Evolutionary conservation across 257 asterid species (phyloP).

Genomic region (Solanum chmielewskii): DNA sequence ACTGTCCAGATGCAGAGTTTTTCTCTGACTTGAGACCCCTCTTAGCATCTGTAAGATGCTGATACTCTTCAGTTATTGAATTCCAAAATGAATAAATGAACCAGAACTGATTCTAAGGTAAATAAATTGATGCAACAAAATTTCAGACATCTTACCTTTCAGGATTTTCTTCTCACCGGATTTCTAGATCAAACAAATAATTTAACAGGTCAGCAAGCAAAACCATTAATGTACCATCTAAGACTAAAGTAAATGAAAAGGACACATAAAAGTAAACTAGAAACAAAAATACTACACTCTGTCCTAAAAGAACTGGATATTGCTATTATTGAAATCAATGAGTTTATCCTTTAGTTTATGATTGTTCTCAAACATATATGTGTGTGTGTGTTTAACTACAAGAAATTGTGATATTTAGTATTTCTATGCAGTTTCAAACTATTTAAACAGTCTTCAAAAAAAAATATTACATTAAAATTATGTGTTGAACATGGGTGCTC

Average conservation of each 20-base stretch:
- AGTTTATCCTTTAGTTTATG: background rate
- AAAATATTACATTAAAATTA: background rate
- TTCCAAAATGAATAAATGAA: background rate
- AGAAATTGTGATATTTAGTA: background rate
- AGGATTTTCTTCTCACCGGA: background rate
- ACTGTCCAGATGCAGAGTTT: constrained; percentile 26
- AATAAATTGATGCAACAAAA: background rate
- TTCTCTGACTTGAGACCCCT: constrained; percentile 19
- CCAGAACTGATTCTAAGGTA: background rate
- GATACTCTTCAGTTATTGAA: constrained; percentile 26
- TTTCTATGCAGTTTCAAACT: background rate
- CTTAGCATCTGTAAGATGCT: constrained; percentile 23
- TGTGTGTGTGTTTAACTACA: background rate
- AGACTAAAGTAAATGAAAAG: background rate
- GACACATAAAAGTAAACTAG: background rate
- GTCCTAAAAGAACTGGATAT: background rate
- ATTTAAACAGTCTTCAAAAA: background rate
- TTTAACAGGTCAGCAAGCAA: background rate
- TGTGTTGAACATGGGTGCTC: background rate
- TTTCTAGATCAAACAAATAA: constrained; percentile 1
- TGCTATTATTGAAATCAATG: background rate
- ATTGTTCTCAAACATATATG: background rate
- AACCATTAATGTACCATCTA: background rate
- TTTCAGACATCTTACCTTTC: background rate
- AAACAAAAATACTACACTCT: background rate